These are phyloP conservation scores for Carex myosuroides DNA, from an alignment of 176 grass and related monocot species.

Conservation along the genomic window DNA sequence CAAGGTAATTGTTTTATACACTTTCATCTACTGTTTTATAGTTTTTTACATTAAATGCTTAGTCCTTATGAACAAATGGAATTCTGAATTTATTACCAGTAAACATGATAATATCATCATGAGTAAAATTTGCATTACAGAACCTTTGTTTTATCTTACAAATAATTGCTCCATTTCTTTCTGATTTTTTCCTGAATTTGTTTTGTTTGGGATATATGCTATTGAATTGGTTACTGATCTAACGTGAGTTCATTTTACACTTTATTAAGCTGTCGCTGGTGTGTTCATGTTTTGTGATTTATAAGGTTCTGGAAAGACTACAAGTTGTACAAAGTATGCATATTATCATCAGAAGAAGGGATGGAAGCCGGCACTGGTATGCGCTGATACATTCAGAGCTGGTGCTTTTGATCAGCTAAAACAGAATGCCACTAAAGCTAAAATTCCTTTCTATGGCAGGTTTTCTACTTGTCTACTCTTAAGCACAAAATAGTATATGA, in stretches of 20 bases:
- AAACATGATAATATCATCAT: not conserved
- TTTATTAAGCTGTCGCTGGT: not conserved
- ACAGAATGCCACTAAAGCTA: conserved; percentile 93
- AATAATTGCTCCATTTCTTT: not conserved
- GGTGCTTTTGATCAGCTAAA: conserved; percentile 97
- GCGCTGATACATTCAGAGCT: conserved; percentile 97
- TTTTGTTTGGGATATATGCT: not conserved
- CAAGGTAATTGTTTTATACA: conserved; percentile 41
- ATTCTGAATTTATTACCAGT: not conserved
- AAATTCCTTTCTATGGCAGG: conserved; percentile 75
- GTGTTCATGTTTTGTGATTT: not conserved
- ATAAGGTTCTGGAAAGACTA: conserved; percentile 94
- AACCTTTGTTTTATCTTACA: not conserved
- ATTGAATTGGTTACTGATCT: not conserved
- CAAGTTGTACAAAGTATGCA: conserved; percentile 90
- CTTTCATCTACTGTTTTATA: not conserved
- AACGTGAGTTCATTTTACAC: not conserved
- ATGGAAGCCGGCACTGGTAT: conserved; percentile 84
- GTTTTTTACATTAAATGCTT: not conserved
- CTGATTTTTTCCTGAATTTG: not conserved
- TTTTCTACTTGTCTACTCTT: conserved; percentile 10
- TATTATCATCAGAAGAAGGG: conserved; percentile 85
- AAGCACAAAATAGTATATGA: not conserved
- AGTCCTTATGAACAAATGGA: not conserved
- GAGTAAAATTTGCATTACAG: not conserved